Conservation (phyloP, 208 protist genomes). For the Trypanosoma platydactyli region DNA sequence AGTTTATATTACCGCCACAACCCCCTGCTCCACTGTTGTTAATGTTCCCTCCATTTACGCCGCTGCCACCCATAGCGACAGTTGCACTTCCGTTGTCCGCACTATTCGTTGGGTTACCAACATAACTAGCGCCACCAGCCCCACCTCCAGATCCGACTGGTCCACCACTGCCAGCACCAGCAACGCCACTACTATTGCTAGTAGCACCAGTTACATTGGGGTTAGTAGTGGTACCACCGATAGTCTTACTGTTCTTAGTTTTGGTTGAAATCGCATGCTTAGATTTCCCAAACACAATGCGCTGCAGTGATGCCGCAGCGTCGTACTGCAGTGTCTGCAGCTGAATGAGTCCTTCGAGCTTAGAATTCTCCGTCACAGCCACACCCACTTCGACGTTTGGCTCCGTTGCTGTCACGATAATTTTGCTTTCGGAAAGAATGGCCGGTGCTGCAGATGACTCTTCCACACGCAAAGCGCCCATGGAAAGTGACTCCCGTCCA, state of each 20-base stretch:
- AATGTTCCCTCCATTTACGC: background rate
- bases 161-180: background rate
- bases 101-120: conserved; percentile 2
- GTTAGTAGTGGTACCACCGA: background rate
- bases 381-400: conserved; percentile 53
- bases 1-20: background rate
- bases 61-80: background rate
- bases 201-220: background rate
- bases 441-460: conserved; percentile 22
- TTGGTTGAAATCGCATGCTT: too few relatives aligned
- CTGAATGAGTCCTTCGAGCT: conserved; percentile 71
- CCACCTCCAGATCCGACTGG: background rate
- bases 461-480: conserved; percentile 57
- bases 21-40: background rate
- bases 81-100: background rate
- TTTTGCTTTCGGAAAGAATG: conserved; percentile 67
- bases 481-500: conserved; percentile 53
- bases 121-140: background rate
- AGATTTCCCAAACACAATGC: conserved; percentile 50
- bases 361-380: conserved; percentile 48
- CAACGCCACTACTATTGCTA: conserved; percentile 16
- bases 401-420: conserved; percentile 62
- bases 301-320: conserved; percentile 44
- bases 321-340: conserved; percentile 80
- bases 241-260: background rate